Percentiles rank a stretch among this genome's conserved stretches.
These are phyloP conservation scores for Glomus cerebriforme DNA, from an alignment of 192 early-diverging fungal species.

Conservation along the genomic window DNA sequence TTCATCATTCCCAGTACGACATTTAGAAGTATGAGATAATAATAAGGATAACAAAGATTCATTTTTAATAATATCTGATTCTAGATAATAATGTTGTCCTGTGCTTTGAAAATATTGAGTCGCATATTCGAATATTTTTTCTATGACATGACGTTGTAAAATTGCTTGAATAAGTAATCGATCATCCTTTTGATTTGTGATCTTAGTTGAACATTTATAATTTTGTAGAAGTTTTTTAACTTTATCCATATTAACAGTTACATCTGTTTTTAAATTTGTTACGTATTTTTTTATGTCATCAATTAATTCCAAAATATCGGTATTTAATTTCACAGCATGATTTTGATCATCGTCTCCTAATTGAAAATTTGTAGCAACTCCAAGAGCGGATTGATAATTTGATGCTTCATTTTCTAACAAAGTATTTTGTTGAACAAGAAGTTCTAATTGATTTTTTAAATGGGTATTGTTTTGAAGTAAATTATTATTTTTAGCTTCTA, in stretches of 20 bases:
- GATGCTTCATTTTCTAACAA: neutral
- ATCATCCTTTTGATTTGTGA: neutral
- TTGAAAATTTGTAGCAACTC: too few species aligned
- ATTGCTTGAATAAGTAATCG: neutral
- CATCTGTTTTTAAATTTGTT: neutral
- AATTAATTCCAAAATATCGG: neutral
- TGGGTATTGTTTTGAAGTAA: neutral
- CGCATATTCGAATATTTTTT: neutral
- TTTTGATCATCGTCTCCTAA: neutral
- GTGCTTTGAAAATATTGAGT: neutral
- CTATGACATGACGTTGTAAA: neutral
- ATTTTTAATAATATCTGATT: neutral
- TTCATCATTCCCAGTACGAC: neutral
- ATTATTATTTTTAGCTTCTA: too few species aligned
- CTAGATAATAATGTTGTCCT: neutral
- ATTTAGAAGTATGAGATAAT: neutral
- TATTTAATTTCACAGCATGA: neutral
- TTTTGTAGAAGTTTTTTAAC: neutral
- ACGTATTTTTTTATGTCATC: neutral
- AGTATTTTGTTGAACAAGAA: neutral
- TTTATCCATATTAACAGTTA: neutral
- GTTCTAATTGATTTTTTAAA: neutral
- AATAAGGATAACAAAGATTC: neutral
- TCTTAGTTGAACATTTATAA: neutral
- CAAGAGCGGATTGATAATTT: too few species aligned